phyloP scores from a whole-genome alignment of 148 eudicot species.

The Amaranthus cruentus region DNA sequence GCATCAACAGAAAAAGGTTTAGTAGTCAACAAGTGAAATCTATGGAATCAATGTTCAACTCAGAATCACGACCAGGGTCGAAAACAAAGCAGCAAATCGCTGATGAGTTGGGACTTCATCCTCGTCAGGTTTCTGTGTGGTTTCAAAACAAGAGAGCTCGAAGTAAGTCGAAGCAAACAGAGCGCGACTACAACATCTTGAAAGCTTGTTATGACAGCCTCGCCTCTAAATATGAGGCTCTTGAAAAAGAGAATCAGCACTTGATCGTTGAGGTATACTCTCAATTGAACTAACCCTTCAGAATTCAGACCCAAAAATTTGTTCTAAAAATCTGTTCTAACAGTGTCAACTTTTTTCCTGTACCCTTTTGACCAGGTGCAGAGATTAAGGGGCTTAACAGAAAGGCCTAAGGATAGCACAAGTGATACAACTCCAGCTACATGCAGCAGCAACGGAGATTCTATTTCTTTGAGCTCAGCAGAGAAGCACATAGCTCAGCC shows the following conservation, averaged over 20 bases:
- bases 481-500: constrained; percentile 7
- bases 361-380: constrained; percentile 34
- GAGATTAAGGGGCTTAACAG: constrained; percentile 31
- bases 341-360: background rate
- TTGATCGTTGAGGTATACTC: constrained; percentile 37
- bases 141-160: constrained; percentile 57
- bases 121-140: constrained; percentile 60
- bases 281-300: background rate
- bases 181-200: constrained; percentile 38
- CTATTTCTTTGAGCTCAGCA: constrained; percentile 1
- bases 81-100: constrained; percentile 46
- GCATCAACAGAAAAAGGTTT: constrained; percentile 38
- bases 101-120: constrained; percentile 43
- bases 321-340: background rate
- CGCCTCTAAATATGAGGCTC: constrained; percentile 33
- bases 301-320: background rate
- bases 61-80: constrained; percentile 52
- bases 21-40: constrained; percentile 39
- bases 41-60: constrained; percentile 37
- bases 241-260: constrained; percentile 39
- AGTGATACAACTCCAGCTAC: constrained; percentile 13
- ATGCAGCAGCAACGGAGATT: constrained; percentile 14
- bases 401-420: constrained; percentile 12
- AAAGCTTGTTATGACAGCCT: constrained; percentile 36
- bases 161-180: constrained; percentile 51